A percentile compares a stretch with the other conserved stretches of the same genome.
These are phyloP conservation scores for Gaeumannomyces sp. DNA, from an alignment of 2,329 filamentous ascomycete species.

Conservation along the genomic window DNA sequence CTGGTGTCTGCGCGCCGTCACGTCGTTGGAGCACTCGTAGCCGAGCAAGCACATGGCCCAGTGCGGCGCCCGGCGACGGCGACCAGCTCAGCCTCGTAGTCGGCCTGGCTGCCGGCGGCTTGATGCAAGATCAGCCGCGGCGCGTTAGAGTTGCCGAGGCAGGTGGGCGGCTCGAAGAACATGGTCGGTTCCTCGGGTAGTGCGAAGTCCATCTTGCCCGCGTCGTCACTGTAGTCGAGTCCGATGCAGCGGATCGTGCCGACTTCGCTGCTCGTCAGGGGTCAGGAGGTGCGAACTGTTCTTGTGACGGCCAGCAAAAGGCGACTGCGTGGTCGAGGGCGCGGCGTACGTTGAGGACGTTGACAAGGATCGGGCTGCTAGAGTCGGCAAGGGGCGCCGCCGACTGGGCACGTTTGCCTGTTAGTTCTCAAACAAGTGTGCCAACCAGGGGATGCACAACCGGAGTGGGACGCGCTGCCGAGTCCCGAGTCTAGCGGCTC, in stretches of 20 bases:
- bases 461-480: too few relatives aligned
- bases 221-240: conserved; percentile 37
- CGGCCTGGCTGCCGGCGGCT: conserved; percentile 28
- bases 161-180: conserved; percentile 32
- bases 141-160: conserved; percentile 25
- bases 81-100: conserved; percentile 34
- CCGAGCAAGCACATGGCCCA: conserved; percentile 34
- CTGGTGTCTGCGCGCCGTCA: conserved; percentile 31
- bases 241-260: conserved; percentile 38
- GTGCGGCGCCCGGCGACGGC: conserved; percentile 30
- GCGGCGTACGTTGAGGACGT: conserved; percentile 24
- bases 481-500: conserved; percentile 16
- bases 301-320: conserved; percentile 14
- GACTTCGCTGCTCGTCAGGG: conserved; percentile 25
- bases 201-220: conserved; percentile 29
- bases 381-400: too few relatives aligned
- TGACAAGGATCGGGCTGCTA: too few relatives aligned
- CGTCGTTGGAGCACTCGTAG: conserved; percentile 33
- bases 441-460: too few relatives aligned
- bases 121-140: conserved; percentile 24
- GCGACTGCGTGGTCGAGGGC: conserved; percentile 29
- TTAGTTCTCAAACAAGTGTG: too few relatives aligned
- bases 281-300: conserved; percentile 26
- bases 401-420: too few relatives aligned
- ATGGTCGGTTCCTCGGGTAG: conserved; percentile 29